phyloP scores from a whole-genome alignment of 768 basidiomycete species.

The Cubamyces sp. region DNA sequence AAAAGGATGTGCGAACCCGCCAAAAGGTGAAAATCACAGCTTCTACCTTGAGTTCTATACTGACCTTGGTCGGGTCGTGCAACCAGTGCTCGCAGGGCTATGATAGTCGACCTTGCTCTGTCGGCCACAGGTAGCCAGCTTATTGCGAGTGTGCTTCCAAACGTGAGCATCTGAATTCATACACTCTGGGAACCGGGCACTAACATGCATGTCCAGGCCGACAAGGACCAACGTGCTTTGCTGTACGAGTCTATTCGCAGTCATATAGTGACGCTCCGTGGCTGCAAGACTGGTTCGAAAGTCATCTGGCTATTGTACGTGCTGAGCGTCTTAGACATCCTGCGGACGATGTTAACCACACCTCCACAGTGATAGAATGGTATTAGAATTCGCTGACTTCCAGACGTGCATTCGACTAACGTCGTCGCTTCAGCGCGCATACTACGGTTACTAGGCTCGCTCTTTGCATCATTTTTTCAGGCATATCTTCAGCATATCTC shows the following conservation, averaged over 20 bases:
- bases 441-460: slow-evolving; percentile 57
- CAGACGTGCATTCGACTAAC: background rate
- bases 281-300: slow-evolving; percentile 89
- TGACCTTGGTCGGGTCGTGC: slow-evolving; percentile 21
- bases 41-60: background rate
- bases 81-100: slow-evolving; percentile 69
- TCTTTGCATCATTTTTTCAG: slow-evolving; percentile 33
- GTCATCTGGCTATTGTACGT: slow-evolving; percentile 87
- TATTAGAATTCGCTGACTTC: slow-evolving; percentile 26
- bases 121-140: slow-evolving; percentile 86
- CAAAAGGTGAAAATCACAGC: slow-evolving; percentile 56
- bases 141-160: slow-evolving; percentile 80
- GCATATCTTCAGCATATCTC: slow-evolving; percentile 33
- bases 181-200: too few species aligned
- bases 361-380: slow-evolving; percentile 59
- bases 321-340: background rate
- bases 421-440: slow-evolving; percentile 51
- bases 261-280: slow-evolving; percentile 87
- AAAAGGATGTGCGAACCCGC: slow-evolving; percentile 86
- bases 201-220: slow-evolving; percentile 53
- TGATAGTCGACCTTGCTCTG: slow-evolving; percentile 84
- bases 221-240: slow-evolving; percentile 82
- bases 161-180: slow-evolving; percentile 46
- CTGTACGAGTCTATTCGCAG: slow-evolving; percentile 87
- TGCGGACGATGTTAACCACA: background rate